Base-by-base conservation (phyloP, 2,329 filamentous ascomycete genomes). In the Akanthomyces lecanii region DNA sequence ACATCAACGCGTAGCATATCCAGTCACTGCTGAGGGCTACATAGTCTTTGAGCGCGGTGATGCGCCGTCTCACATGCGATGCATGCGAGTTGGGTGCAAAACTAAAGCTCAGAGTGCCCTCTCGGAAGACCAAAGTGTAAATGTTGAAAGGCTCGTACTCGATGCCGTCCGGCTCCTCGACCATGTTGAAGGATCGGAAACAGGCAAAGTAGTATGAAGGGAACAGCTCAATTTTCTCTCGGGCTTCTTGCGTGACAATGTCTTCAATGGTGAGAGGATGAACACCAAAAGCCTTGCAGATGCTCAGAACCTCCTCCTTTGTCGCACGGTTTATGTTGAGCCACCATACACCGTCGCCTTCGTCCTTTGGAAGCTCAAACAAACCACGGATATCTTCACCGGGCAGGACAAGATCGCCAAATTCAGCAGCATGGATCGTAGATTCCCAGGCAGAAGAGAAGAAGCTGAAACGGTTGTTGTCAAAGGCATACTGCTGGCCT, bases 1-100 rank as follows among this genome's bases (percentile, higher is more conserved):
- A 92, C 89, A 99, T 98, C 72, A 99, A 83, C 50, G 95, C 95
- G 73, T 99, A 99, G 80, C 95, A 99, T 69, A 98, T 96, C 94
- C 96, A 99, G 77, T 99, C 95, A 69, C 92, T 93, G 73, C 92
- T 96, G 45, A 99, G 83, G 65, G 93, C 89, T 70, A 98, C 90
- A 72, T 97, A 98, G 72, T 99, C 95, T 72, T 96, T 94, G 62
- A 99, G 82, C 69, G 92, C 90, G 28, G 91, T 89, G 70, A 99
- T 98, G 75, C 95, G 88, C 80, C 90, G 92, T 67, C 94, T 88
- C 30, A 99, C 95, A 67, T 95, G 91, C 50, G 89, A 84, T 14
- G 93, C 91, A 74, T 99, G 95, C 2, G 88, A 86, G 71, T 96
- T 97, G 16, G 89, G 89, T 54, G 86, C 87, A 74, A 97, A 98